Evolutionary conservation across 805 yeast genomes (phyloP).

Genomic region (Debaryomyces castellii): DNA sequence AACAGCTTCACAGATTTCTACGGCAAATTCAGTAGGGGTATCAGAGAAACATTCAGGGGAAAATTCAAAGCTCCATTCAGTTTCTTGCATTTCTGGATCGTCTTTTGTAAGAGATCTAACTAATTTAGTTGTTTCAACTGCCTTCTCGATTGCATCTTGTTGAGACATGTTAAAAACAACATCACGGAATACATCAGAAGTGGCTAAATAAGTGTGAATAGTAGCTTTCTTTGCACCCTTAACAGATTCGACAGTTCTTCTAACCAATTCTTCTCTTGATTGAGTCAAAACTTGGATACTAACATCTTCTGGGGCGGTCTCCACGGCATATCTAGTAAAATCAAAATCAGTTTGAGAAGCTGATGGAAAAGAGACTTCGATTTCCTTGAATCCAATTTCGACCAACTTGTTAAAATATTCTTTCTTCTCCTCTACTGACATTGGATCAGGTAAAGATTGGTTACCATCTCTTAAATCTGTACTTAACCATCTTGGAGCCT

Average conservation of each 20-base stretch:
- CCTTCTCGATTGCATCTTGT: slow-evolving; percentile 65
- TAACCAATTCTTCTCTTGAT: slow-evolving; percentile 71
- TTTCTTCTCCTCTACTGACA: slow-evolving; percentile 72
- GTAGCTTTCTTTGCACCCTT: slow-evolving; percentile 73
- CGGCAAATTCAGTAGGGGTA: slow-evolving; percentile 70
- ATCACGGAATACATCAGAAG: slow-evolving; percentile 72
- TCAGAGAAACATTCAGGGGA: slow-evolving; percentile 80
- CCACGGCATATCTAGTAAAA: slow-evolving; percentile 77
- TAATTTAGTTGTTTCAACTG: slow-evolving; percentile 67
- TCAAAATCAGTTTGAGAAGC: slow-evolving; percentile 84
- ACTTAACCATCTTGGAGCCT: slow-evolving; percentile 79
- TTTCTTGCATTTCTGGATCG: slow-evolving; percentile 61
- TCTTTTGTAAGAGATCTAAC: slow-evolving; percentile 72
- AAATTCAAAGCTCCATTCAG: slow-evolving; percentile 71
- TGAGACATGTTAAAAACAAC: slow-evolving; percentile 72
- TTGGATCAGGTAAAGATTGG: slow-evolving; percentile 80
- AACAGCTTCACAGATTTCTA: slow-evolving; percentile 78
- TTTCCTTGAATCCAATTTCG: slow-evolving; percentile 77
- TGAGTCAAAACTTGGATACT: slow-evolving; percentile 72
- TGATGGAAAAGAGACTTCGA: slow-evolving; percentile 78
- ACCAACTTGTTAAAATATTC: slow-evolving; percentile 70
- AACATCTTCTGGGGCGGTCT: slow-evolving; percentile 75
- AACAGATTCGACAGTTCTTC: slow-evolving; percentile 71
- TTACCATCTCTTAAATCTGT: slow-evolving; percentile 82
- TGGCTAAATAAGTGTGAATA: slow-evolving; percentile 72